A percentile compares a stretch with the other conserved stretches of the same genome.
phyloP scores from a whole-genome alignment of 2,329 filamentous ascomycete species.

The Alternaria longipes region DNA sequence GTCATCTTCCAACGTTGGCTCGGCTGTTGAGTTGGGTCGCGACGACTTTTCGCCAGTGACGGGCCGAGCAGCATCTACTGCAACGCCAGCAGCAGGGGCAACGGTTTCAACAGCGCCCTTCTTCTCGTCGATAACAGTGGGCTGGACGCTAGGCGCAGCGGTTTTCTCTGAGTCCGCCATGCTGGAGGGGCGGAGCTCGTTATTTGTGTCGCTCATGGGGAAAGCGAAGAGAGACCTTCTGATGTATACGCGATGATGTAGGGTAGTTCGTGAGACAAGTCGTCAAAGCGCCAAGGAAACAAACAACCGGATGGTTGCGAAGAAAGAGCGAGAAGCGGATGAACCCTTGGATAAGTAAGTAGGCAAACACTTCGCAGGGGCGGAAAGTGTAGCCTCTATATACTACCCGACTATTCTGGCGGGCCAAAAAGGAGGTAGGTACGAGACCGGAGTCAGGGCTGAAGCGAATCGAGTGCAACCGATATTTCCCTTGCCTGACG shows the following conservation, averaged over 20 bases:
- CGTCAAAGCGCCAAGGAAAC: background rate
- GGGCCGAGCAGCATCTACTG: slow-evolving; percentile 28
- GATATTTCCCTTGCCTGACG: slow-evolving; percentile 3
- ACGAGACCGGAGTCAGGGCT: slow-evolving; percentile 3
- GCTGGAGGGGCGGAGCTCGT: slow-evolving; percentile 38
- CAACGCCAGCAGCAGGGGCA: slow-evolving; percentile 33
- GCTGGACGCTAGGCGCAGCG: slow-evolving; percentile 37
- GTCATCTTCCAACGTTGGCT: slow-evolving; percentile 31
- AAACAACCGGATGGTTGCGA: background rate
- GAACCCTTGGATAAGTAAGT: background rate
- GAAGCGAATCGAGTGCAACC: slow-evolving; percentile 3
- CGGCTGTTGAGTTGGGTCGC: slow-evolving; percentile 30
- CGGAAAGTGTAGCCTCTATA: slow-evolving; percentile 5
- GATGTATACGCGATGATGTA: background rate
- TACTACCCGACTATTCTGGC: background rate
- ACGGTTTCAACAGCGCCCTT: slow-evolving; percentile 37
- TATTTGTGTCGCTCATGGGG: slow-evolving; percentile 37
- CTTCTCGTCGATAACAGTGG: slow-evolving; percentile 33
- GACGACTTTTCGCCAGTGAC: slow-evolving; percentile 18
- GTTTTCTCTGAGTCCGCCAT: slow-evolving; percentile 48
- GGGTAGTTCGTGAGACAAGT: slow-evolving; percentile 4
- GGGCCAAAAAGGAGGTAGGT: slow-evolving; percentile 1
- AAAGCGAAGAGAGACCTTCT: background rate
- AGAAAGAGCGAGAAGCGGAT: slow-evolving; percentile 1
- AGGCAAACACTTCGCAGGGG: background rate